Conservation (phyloP, 2,329 filamentous ascomycete genomes). For the Cladosporium sp. region DNA sequence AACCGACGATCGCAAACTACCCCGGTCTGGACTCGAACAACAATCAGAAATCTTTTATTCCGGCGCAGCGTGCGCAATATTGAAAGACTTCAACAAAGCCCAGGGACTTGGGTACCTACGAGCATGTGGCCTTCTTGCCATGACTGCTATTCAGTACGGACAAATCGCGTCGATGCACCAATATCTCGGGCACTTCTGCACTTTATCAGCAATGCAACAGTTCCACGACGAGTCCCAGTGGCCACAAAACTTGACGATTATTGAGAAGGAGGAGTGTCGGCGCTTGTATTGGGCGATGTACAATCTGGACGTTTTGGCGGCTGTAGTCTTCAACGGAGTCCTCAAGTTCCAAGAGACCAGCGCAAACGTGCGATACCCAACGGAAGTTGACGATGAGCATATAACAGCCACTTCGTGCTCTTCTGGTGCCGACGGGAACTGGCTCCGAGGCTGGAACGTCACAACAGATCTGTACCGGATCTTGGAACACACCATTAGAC, state of each 20-base stretch:
- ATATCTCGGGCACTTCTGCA: conserved; percentile 49
- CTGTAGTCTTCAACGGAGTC: conserved; percentile 50
- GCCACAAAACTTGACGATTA: conserved; percentile 42
- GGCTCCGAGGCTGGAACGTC: conserved; percentile 57
- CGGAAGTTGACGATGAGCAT: conserved; percentile 44
- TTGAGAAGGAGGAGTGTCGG: conserved; percentile 48
- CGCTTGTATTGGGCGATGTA: conserved; percentile 56
- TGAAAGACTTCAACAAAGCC: conserved; percentile 34
- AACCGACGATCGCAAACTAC: conserved; percentile 24
- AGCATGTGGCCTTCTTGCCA: conserved; percentile 46
- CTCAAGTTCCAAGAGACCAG: conserved; percentile 45
- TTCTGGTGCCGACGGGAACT: conserved; percentile 28
- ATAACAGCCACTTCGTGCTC: conserved; percentile 8
- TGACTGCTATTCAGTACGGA: conserved; percentile 51
- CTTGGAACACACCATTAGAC: conserved; percentile 47
- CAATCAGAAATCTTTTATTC: conserved; percentile 43
- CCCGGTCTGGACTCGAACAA: conserved; percentile 26
- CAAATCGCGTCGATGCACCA: conserved; percentile 48
- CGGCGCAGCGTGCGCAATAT: conserved; percentile 40
- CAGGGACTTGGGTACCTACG: conserved; percentile 41
- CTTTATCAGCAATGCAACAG: conserved; percentile 44
- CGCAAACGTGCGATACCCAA: conserved; percentile 46
- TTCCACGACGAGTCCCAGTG: conserved; percentile 54
- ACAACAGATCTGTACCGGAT: conserved; percentile 55
- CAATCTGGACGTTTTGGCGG: conserved; percentile 52